phyloP scores from a whole-genome alignment of 352 stramenopile species.

The Pythium brassicae region DNA sequence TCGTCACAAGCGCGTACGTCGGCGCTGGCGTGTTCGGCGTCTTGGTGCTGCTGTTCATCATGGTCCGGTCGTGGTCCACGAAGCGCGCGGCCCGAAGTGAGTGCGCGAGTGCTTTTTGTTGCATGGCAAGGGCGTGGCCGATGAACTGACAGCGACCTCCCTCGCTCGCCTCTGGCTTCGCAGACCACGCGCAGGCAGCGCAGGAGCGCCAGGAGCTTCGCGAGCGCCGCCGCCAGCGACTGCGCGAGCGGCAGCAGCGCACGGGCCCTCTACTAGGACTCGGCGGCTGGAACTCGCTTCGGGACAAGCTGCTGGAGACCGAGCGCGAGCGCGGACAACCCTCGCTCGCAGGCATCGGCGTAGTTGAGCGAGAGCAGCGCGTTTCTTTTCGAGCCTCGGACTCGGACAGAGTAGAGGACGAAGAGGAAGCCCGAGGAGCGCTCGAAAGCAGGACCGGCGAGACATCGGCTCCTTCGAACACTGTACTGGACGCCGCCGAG shows the following conservation, averaged over 20 bases:
- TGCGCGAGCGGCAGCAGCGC: background rate
- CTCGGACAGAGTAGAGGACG: no score
- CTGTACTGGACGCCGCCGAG: no score
- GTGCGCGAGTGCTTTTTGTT: background rate
- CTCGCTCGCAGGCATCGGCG: conserved; percentile 7
- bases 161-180: background rate
- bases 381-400: no score
- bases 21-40: background rate
- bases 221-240: background rate
- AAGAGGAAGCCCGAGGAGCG: no score
- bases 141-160: background rate
- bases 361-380: background rate
- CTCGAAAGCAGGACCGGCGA: no score
- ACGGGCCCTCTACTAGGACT: conserved; percentile 9
- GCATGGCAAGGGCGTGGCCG: background rate
- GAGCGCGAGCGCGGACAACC: conserved; percentile 11
- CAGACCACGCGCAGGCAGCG: background rate
- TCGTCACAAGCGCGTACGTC: conserved; percentile 8
- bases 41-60: conserved; percentile 1
- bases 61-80: conserved; percentile 3
- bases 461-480: no score
- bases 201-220: background rate
- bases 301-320: conserved; percentile 14
- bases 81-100: background rate
- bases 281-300: conserved; percentile 14